Base-by-base conservation (phyloP, 441 rosid species). In the Bocquillonia castaneifolia region DNA sequence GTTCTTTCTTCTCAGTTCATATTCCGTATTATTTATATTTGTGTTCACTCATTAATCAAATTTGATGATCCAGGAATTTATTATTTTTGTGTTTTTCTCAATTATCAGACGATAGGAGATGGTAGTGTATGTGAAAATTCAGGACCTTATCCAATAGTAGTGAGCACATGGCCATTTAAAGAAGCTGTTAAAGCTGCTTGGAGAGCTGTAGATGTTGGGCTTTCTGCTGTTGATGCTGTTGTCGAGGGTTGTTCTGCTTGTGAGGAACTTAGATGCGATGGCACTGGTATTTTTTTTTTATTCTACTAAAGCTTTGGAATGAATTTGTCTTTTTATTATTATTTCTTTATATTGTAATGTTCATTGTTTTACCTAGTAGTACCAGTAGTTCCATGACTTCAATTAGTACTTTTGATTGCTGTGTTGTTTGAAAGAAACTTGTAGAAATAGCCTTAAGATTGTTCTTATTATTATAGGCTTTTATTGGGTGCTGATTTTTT, bases 231-330 rank as follows among this genome's bases (percentile, higher is more conserved):
- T 5, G 98, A 93, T 37, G 88, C 96, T 13, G 92, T 87, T 47
- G 94, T 86, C 18, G 93, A 90, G 79, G 97, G 97, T 69, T 93
- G 98, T 71, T 93, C 98, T 45, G 78, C 94, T 72, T 90, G 98
- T 69, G 96, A 87, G 78, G 89, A 81, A 64, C 81, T 90, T 67
- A 81, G 89, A 34, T 93, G 97, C 69, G 98, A 89, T 67, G 97
- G 97, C 63, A 93, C 97, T 74, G 96, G 96, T 85, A 53, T 28
- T 2, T 34, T 40, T 12, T 14, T 40, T 12, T 26, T 15, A 36
- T 51, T 51, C 37, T 9, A n/a, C 9, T 25, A 18, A 42, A 15
- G 50, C 64, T 1, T 59, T 39, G 6, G 1, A n/a, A 32, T 15
- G 5, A 17, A 42, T 45, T 42, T 31, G 12, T 9, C 56, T 40